These are phyloP conservation scores for Jatropha podagrica DNA, from an alignment of 441 rosid species.

Conservation along the genomic window DNA sequence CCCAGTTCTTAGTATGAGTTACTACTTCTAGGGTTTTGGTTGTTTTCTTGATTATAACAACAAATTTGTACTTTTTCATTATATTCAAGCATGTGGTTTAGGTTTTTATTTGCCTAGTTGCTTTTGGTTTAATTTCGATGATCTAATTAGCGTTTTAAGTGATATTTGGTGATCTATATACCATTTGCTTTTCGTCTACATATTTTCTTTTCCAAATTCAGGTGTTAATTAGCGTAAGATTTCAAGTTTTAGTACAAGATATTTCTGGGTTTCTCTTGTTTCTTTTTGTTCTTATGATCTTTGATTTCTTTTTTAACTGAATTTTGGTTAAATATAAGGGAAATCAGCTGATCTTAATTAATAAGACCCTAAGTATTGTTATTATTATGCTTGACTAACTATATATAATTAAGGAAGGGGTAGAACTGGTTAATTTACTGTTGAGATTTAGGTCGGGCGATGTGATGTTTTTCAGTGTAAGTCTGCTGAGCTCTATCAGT, in stretches of 20 bases:
- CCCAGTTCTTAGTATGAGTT: background rate
- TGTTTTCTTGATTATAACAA: conserved; percentile 5
- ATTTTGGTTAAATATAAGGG: too few species aligned
- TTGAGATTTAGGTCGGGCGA: conserved; percentile 46
- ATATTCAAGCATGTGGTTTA: background rate
- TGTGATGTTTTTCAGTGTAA: conserved; percentile 43
- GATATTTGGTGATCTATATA: background rate
- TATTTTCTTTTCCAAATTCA: background rate
- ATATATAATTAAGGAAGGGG: background rate
- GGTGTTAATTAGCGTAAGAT: too few species aligned
- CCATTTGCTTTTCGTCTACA: too few species aligned
- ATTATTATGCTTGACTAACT: background rate
- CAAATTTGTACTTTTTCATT: background rate
- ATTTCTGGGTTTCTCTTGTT: background rate
- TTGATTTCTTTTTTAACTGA: too few species aligned
- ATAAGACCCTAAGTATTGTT: background rate
- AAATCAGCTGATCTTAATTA: too few species aligned
- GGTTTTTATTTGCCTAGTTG: background rate
- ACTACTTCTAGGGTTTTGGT: conserved; percentile 17
- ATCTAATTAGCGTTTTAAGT: background rate
- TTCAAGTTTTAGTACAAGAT: too few species aligned
- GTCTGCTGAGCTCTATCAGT: conserved; percentile 12
- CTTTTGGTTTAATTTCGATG: background rate
- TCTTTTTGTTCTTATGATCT: background rate
- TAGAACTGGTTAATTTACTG: conserved; percentile 26